These are phyloP conservation scores for Mycena sp. DNA, from an alignment of 1,284 basidiomycete genomes.

Conservation along the genomic window DNA sequence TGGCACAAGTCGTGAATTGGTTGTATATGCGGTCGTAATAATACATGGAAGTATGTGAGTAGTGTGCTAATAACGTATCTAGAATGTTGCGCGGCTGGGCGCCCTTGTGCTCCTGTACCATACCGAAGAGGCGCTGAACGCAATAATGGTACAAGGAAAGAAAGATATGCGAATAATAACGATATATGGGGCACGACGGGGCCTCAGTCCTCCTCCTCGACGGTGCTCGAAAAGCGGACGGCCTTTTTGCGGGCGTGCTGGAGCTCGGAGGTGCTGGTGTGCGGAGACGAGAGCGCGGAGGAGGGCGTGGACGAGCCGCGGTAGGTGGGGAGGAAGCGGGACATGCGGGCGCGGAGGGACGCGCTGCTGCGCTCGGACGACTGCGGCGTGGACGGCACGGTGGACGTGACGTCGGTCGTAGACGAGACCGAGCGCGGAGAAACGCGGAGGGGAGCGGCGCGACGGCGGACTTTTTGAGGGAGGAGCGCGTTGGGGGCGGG, in stretches of 20 bases:
- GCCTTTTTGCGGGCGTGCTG: conserved; percentile 23
- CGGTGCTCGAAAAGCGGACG: conserved; percentile 27
- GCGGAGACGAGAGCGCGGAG: conserved; percentile 23
- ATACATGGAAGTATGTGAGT: too few species aligned
- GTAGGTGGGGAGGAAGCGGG: conserved; percentile 21
- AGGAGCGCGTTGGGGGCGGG: conserved; percentile 24
- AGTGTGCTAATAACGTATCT: too few species aligned
- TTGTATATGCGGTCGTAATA: too few species aligned
- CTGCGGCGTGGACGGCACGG: conserved; percentile 21
- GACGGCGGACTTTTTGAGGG: conserved; percentile 22
- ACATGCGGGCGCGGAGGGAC: conserved; percentile 23
- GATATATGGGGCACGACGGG: too few species aligned
- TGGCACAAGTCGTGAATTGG: too few species aligned
- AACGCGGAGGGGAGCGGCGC: background rate
- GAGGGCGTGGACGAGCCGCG: background rate
- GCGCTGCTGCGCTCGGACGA: conserved; percentile 29
- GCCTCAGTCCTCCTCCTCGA: conserved; percentile 26
- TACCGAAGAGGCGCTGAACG: too few species aligned
- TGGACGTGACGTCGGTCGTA: conserved; percentile 28
- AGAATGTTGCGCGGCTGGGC: too few species aligned
- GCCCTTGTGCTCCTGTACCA: too few species aligned
- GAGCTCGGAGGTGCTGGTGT: conserved; percentile 24
- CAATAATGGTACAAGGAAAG: too few species aligned
- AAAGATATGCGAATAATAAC: too few species aligned
- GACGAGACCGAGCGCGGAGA: conserved; percentile 12